A percentile compares a stretch with the other conserved stretches of the same genome.
phyloP scores from a whole-genome alignment of 208 protist genomes.

The Acanthamoeba sp. region DNA sequence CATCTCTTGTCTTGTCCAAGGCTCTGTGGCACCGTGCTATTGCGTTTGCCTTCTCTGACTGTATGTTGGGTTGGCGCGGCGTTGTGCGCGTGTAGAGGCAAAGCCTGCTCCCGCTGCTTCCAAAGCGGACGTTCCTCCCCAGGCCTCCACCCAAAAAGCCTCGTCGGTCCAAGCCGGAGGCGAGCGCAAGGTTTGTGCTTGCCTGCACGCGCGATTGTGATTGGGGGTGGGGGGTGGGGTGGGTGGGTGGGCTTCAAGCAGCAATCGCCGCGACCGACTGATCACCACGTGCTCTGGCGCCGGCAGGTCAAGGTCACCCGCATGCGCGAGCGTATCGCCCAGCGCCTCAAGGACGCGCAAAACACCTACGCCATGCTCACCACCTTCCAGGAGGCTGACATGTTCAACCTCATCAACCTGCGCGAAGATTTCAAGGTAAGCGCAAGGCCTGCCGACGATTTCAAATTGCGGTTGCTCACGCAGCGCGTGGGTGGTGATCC shows the following conservation, averaged over 20 bases:
- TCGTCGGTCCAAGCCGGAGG: neutral
- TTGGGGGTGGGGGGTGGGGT: neutral
- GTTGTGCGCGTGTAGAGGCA: neutral
- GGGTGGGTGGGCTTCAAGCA: too few relatives aligned
- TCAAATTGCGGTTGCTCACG: too few relatives aligned
- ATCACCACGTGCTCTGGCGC: slow-evolving; percentile 13
- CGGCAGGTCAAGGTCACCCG: slow-evolving; percentile 92
- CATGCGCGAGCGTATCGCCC: slow-evolving; percentile 96
- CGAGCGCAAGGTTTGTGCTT: slow-evolving; percentile 60
- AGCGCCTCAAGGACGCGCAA: slow-evolving; percentile 98
- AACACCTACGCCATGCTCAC: slow-evolving; percentile 99
- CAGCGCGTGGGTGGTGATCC: too few relatives aligned
- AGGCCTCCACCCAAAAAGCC: neutral
- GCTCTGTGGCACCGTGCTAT: too few relatives aligned
- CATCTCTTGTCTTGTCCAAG: too few relatives aligned
- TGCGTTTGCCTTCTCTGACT: too few relatives aligned
- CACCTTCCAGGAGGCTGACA: slow-evolving; percentile 98
- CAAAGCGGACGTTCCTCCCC: neutral
- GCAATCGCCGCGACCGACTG: too few relatives aligned
- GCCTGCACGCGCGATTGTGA: neutral
- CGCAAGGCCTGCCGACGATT: too few relatives aligned
- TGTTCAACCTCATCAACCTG: slow-evolving; percentile 96
- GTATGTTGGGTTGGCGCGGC: too few relatives aligned
- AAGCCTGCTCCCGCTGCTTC: neutral
- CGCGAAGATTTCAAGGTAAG: slow-evolving; percentile 95